Conservation (phyloP, 768 basidiomycete species). For the Rubroboletus pulcherrimus region DNA sequence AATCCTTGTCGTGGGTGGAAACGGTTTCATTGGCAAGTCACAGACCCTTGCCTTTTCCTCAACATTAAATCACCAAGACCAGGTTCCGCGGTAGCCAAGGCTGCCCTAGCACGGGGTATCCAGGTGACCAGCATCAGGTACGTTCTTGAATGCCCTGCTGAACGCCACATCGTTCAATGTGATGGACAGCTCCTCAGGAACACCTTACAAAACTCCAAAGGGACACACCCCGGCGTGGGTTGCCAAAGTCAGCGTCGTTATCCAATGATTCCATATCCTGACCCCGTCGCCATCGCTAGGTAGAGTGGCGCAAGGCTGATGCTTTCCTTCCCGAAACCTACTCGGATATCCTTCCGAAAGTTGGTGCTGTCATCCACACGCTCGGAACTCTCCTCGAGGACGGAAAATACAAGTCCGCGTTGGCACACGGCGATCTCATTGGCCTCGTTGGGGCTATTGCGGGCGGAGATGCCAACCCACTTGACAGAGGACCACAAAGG, state of each 20-base stretch:
- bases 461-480: conserved; percentile 51
- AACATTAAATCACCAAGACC: conserved; percentile 9
- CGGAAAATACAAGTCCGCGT: conserved; percentile 70
- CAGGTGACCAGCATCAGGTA: conserved; percentile 90
- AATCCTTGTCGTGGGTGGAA: conserved; percentile 95
- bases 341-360: conserved; percentile 58
- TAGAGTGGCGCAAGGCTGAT: conserved; percentile 83
- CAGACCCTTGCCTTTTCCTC: neutral
- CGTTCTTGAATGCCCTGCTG: neutral
- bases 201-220: conserved; percentile 81
- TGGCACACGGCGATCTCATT: conserved; percentile 56
- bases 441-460: conserved; percentile 48
- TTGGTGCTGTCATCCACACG: conserved; percentile 86
- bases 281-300: conserved; percentile 41
- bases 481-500: conserved; percentile 42
- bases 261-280: conserved; percentile 4
- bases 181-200: conserved; percentile 73
- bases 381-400: conserved; percentile 87
- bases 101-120: conserved; percentile 80
- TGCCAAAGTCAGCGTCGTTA: conserved; percentile 48
- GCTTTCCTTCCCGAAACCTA: conserved; percentile 78
- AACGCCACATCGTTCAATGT: neutral
- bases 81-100: conserved; percentile 92
- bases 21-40: conserved; percentile 88
- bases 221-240: conserved; percentile 90